phyloP scores from a whole-genome alignment of 306 rosid genomes.

The Cyclanthera cordifolia region DNA sequence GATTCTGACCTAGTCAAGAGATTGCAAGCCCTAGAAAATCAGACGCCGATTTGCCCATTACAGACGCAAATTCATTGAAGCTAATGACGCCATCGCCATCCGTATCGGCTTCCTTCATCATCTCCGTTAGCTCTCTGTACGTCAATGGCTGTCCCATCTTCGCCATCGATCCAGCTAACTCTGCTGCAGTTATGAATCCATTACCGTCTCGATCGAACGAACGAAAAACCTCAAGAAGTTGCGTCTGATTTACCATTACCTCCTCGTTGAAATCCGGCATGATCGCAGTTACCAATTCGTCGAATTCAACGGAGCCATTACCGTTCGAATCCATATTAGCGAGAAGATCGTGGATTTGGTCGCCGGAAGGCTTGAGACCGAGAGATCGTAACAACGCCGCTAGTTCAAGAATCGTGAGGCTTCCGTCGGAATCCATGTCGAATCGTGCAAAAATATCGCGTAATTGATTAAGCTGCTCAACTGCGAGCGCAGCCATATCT shows the following conservation, averaged over 20 bases:
- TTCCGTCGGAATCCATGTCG: conserved; percentile 82
- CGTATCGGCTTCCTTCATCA: conserved; percentile 65
- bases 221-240: conserved; percentile 46
- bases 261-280: conserved; percentile 51
- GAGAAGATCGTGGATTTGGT: conserved; percentile 45
- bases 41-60: conserved; percentile 63
- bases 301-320: conserved; percentile 70
- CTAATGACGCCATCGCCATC: conserved; percentile 81
- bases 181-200: conserved; percentile 59
- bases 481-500: conserved; percentile 17
- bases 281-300: conserved; percentile 49
- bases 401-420: conserved; percentile 66
- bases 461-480: conserved; percentile 40
- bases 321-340: conserved; percentile 57
- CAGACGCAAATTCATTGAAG: conserved; percentile 52
- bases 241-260: conserved; percentile 12
- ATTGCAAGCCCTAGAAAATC: conserved; percentile 40
- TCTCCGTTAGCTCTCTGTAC: conserved; percentile 61
- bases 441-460: conserved; percentile 49
- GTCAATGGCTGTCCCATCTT: conserved; percentile 79
- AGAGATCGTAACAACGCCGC: conserved; percentile 71
- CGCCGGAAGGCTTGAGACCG: conserved; percentile 60
- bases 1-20: conserved; percentile 15
- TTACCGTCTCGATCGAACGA: conserved; percentile 73
- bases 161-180: conserved; percentile 73